Base-by-base conservation (phyloP, 768 basidiomycete genomes). In the Daedaleopsis nitida region DNA sequence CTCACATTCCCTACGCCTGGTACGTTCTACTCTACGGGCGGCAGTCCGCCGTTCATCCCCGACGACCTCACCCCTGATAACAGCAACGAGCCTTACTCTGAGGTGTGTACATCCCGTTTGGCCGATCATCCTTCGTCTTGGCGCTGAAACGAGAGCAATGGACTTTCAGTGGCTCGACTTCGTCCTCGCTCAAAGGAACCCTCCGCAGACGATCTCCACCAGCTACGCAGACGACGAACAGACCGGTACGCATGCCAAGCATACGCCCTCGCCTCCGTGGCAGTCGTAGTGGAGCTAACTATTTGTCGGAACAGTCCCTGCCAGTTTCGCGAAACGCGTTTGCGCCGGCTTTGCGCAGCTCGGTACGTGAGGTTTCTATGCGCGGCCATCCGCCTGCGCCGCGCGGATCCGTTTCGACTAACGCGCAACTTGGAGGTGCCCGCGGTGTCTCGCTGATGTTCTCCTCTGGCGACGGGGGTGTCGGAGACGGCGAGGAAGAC, bases 181-280 rank as follows among this genome's bases (percentile, higher is more conserved):
- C 59, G 69, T 89, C 19, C 73, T 83, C 0, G 65, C 63, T 12
- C 79, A 82, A n/a, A 53, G 73, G 11, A 68, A 76, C 44, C 70
- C 81, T 3, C 87, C 88, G 16, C 80, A 83, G 63, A 77, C 83
- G 6, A 88, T 92, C 43, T 87, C 87, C 0, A 90, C 87, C 0
- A 88, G 86, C 64, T 91, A 91, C 68, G 86, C 81, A 4, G 89
- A 91, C 51, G 80, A 84, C 59, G 90, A 92, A 57, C 88, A 88
- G 69, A 85, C 87, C 34, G 83, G 87, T 86, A 59, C 16, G 65
- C 50, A 32, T 23, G 27, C 5, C 4, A 3, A 32, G 27, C 27
- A 32, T 32, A 3, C 27, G 12, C 37, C 52, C 39, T 32, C 17
- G 27, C 19, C 60, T 82, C 85, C 3, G 49, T n/a, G 4, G 7